Conservation (phyloP, 2,329 filamentous ascomycete species). For the Ceratocystis lukuohia region DNA sequence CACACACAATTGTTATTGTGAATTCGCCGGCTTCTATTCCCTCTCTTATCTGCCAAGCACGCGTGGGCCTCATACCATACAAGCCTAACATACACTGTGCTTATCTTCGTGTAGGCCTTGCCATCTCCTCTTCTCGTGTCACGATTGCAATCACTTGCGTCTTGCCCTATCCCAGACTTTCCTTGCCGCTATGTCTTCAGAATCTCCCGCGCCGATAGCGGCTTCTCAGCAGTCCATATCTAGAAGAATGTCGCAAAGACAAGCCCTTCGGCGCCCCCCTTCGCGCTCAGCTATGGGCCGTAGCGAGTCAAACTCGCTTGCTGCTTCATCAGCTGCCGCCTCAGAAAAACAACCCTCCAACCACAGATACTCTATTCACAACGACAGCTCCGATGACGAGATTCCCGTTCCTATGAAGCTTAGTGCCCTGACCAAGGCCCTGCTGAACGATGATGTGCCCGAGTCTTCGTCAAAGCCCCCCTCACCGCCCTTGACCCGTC, state of each 20-base stretch:
- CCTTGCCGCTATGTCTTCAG: conserved; percentile 8
- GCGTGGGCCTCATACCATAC: not conserved
- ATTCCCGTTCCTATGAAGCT: conserved; percentile 85
- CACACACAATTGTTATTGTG: too few species aligned
- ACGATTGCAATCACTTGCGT: not conserved
- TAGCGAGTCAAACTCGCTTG: conserved; percentile 33
- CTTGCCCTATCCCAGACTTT: not conserved
- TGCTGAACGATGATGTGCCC: conserved; percentile 53
- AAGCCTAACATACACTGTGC: not conserved
- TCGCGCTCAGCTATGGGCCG: conserved; percentile 35
- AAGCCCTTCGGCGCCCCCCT: conserved; percentile 38
- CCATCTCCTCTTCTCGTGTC: not conserved
- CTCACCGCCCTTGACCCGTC: conserved; percentile 36
- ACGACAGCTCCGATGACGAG: conserved; percentile 91
- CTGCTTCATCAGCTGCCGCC: conserved; percentile 24
- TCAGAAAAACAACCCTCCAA: conserved; percentile 26
- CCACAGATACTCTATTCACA: conserved; percentile 38
- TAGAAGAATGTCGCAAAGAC: conserved; percentile 41
- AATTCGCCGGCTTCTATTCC: too few species aligned
- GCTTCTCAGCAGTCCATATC: conserved; percentile 30
- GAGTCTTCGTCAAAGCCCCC: conserved; percentile 32
- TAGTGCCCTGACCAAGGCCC: conserved; percentile 78
- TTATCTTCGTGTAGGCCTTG: not conserved
- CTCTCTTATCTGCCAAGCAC: not conserved
- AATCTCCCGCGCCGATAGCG: conserved; percentile 35